Base-by-base conservation (phyloP, 768 basidiomycete genomes). In the Tephrocybe sp. region DNA sequence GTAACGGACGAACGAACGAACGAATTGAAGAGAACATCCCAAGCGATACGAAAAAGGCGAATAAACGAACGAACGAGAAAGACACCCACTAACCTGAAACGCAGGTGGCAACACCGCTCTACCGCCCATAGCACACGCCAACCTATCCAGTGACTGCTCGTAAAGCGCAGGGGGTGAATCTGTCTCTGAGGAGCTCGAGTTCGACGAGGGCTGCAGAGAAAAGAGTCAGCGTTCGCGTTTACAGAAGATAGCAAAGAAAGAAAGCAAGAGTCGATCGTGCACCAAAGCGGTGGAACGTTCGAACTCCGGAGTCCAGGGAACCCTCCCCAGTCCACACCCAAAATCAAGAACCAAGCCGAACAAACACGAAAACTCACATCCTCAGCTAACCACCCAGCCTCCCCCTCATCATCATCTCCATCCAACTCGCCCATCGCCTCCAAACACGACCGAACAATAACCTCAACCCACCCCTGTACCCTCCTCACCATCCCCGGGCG, bases 361-460 rank as follows among this genome's bases (percentile, higher is more conserved):
- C 47, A 38, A 53, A 18, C 11, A 47, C 8, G 38, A 43, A 30
- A 18, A 78, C 87, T 47, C 55, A 92, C 90, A 66, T 93, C 89
- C 9, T 86, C 86, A 18, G 76, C 75, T 16, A 89, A 63, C 91
- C 92, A 92, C 0, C 63, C 68, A 0, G 77, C 73, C 47, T 83
- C 63, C 2, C 67, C 69, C 30, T 62, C 63, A 5, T 67, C 70
- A 18, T 58, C 58, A 13, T 64, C 86, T 32, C 87, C 84, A 0
- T 84, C 80, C 16, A 91, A 71, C 64, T 89, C 87, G 15, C 86
- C 82, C 83, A 92, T 88, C 2, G 87, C 89, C 63, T 92, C 89
- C 31, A 92, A 62, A 66, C 88, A 91, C 7, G 86, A 86, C 2
- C 87, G 72, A 0, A 92, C 86, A 31, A 90, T 68, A 13, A 82